Evolutionary conservation across 257 asterid genomes (phyloP).

Genomic region (Datura wrightii): DNA sequence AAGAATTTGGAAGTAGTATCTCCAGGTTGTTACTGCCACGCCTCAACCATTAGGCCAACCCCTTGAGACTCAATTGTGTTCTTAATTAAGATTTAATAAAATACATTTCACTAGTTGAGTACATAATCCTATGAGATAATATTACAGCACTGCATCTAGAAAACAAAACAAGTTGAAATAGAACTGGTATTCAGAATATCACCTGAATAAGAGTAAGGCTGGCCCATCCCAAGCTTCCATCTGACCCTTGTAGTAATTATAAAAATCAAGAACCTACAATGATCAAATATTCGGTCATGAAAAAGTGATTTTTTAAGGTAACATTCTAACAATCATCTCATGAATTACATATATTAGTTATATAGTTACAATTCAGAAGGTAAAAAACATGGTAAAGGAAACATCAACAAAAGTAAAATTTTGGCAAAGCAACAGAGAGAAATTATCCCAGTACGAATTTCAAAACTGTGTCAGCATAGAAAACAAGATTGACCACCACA

Average conservation of each 20-base stretch:
- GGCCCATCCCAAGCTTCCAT: conserved; percentile 99
- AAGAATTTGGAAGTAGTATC: conserved; percentile 13
- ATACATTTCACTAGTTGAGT: neutral
- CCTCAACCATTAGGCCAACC: conserved; percentile 15
- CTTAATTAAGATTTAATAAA: neutral
- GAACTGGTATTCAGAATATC: conserved; percentile 45
- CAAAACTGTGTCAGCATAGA: neutral
- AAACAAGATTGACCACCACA: neutral
- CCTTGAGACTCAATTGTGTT: conserved; percentile 1
- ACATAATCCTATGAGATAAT: neutral
- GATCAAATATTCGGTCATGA: conserved; percentile 39
- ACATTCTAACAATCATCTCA: conserved; percentile 5
- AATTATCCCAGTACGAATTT: neutral
- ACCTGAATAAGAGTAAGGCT: conserved; percentile 98
- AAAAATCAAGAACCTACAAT: conserved; percentile 82
- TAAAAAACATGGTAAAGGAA: neutral
- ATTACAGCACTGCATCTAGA: conserved; percentile 2
- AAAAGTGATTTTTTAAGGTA: conserved; percentile 27
- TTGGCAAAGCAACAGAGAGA: neutral
- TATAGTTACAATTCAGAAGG: neutral
- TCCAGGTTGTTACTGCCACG: neutral
- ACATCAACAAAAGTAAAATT: neutral
- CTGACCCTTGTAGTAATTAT: conserved; percentile 98
- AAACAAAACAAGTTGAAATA: conserved; percentile 10
- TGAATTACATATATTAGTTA: conserved; percentile 8